Percentiles rank a stretch among this genome's conserved stretches.
Conservation (phyloP, 495 filamentous ascomycete genomes). For the Rusavskia elegans region DNA sequence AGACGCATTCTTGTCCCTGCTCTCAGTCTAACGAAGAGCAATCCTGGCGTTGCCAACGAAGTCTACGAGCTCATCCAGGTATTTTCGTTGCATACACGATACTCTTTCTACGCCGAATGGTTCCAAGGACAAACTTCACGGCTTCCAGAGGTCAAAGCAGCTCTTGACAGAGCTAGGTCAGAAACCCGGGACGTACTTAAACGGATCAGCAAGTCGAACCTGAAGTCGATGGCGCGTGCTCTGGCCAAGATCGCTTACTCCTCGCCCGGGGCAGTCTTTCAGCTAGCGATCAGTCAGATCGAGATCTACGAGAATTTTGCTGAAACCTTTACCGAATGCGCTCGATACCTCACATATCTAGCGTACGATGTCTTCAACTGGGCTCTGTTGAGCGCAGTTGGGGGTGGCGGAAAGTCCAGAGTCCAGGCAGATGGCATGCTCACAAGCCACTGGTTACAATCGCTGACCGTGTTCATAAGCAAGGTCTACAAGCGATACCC, state of each 20-base stretch:
- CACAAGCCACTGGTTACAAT: slow-evolving; percentile 78
- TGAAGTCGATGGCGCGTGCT: slow-evolving; percentile 65
- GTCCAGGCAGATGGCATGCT: slow-evolving; percentile 72
- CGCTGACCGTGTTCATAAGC: slow-evolving; percentile 70
- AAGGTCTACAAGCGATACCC: slow-evolving; percentile 68
- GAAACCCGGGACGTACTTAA: slow-evolving; percentile 76
- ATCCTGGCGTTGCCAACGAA: slow-evolving; percentile 69
- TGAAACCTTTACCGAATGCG: slow-evolving; percentile 82
- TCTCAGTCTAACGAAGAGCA: slow-evolving; percentile 65
- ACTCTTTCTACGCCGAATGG: slow-evolving; percentile 88
- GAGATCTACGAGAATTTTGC: slow-evolving; percentile 87
- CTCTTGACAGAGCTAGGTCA: slow-evolving; percentile 55
- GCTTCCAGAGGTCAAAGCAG: slow-evolving; percentile 58
- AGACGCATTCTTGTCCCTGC: slow-evolving; percentile 71
- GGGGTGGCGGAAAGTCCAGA: slow-evolving; percentile 57
- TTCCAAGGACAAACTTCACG: slow-evolving; percentile 61
- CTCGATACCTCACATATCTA: slow-evolving; percentile 79
- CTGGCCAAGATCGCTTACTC: slow-evolving; percentile 78
- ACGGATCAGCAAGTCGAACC: slow-evolving; percentile 68
- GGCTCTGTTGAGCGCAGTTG: slow-evolving; percentile 65
- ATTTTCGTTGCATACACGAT: slow-evolving; percentile 63
- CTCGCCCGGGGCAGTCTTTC: slow-evolving; percentile 83
- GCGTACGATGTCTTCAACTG: slow-evolving; percentile 88
- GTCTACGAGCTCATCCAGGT: slow-evolving; percentile 65
- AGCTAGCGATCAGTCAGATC: slow-evolving; percentile 69